Evolutionary conservation across 495 filamentous ascomycete genomes (phyloP).

Genomic region (Daldinia decipiens): DNA sequence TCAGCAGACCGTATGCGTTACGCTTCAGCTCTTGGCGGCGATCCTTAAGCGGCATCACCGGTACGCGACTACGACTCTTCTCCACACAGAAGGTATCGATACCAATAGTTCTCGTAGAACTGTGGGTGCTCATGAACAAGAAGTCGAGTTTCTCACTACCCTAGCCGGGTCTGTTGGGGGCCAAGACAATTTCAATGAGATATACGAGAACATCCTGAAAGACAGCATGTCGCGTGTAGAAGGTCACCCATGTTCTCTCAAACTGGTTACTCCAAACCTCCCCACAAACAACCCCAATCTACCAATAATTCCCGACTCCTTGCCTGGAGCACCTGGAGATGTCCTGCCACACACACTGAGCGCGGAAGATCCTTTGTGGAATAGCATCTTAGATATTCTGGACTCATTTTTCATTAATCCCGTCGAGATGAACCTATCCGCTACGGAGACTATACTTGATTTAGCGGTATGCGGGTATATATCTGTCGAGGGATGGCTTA

Average conservation of each 20-base stretch:
- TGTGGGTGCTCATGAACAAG: slow-evolving; percentile 80
- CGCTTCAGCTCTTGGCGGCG: slow-evolving; percentile 82
- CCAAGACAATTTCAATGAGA: slow-evolving; percentile 75
- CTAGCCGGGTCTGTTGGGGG: slow-evolving; percentile 78
- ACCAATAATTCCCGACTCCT: slow-evolving; percentile 59
- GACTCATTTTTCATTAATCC: slow-evolving; percentile 87
- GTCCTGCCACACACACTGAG: slow-evolving; percentile 69
- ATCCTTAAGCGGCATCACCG: slow-evolving; percentile 87
- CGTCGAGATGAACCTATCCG: slow-evolving; percentile 84
- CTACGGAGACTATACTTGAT: slow-evolving; percentile 85
- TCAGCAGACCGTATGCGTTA: slow-evolving; percentile 87
- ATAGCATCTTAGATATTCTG: slow-evolving; percentile 73
- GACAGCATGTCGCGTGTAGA: slow-evolving; percentile 84
- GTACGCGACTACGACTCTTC: slow-evolving; percentile 80
- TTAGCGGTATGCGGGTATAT: slow-evolving; percentile 85
- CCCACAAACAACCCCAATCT: slow-evolving; percentile 62
- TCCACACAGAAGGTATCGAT: slow-evolving; percentile 69
- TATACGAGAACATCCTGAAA: slow-evolving; percentile 83
- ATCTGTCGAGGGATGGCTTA: slow-evolving; percentile 87
- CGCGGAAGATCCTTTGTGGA: slow-evolving; percentile 80
- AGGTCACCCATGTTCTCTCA: slow-evolving; percentile 76
- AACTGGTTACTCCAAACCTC: slow-evolving; percentile 64
- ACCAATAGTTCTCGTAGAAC: slow-evolving; percentile 67
- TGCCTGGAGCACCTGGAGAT: slow-evolving; percentile 64
- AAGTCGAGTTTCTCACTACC: slow-evolving; percentile 76